These are phyloP conservation scores for Mycena vulgaris DNA, from an alignment of 768 basidiomycete species.

Conservation along the genomic window DNA sequence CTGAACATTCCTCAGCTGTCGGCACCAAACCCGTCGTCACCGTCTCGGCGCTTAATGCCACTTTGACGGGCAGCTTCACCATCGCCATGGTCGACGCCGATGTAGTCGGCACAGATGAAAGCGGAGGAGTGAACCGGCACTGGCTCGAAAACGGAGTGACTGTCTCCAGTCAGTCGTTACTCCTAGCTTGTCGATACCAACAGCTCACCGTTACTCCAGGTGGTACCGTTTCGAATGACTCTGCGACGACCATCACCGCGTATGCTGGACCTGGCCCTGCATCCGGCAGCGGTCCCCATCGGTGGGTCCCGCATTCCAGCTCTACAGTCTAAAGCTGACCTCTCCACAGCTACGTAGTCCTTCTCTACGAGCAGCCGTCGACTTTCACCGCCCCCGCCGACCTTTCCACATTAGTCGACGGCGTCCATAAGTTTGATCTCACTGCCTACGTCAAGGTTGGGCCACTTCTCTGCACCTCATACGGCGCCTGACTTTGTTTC, in stretches of 20 bases:
- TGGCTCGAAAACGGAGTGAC: slow-evolving; percentile 84
- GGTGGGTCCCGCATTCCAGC: slow-evolving; percentile 55
- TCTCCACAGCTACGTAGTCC: slow-evolving; percentile 72
- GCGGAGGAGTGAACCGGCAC: slow-evolving; percentile 78
- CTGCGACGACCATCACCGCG: slow-evolving; percentile 68
- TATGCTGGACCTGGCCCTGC: slow-evolving; percentile 84
- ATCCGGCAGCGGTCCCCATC: slow-evolving; percentile 79
- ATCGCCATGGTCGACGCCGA: slow-evolving; percentile 85
- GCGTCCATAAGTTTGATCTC: slow-evolving; percentile 72
- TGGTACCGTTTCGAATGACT: slow-evolving; percentile 57
- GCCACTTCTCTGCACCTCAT: slow-evolving; percentile 5
- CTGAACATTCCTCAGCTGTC: slow-evolving; percentile 61
- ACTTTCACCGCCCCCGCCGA: slow-evolving; percentile 74
- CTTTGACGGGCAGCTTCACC: slow-evolving; percentile 71
- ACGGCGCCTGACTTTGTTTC: slow-evolving; percentile 10
- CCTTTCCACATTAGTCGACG: slow-evolving; percentile 63
- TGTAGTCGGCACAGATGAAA: slow-evolving; percentile 69
- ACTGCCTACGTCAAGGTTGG: slow-evolving; percentile 69
- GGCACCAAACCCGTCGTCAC: slow-evolving; percentile 67
- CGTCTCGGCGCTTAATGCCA: slow-evolving; percentile 65
- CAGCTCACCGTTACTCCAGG: slow-evolving; percentile 39
- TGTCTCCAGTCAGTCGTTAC: slow-evolving; percentile 55
- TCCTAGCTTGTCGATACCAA: neutral
- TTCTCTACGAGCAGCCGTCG: slow-evolving; percentile 75
- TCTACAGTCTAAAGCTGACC: neutral